Conservation (phyloP, 2,329 filamentous ascomycete species). For the Beauveria sp. region DNA sequence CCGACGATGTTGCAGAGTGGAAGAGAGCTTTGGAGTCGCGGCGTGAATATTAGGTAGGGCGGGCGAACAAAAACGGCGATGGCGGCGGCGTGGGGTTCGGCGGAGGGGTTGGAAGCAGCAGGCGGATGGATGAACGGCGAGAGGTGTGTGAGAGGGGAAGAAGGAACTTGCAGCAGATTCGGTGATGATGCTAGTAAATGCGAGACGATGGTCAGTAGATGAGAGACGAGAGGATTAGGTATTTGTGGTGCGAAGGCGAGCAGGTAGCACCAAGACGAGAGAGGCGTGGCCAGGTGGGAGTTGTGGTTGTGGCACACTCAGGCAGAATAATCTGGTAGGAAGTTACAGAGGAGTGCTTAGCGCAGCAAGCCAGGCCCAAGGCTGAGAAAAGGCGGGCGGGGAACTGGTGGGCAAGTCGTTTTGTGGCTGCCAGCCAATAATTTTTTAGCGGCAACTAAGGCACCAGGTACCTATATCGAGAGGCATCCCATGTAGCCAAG, state of each 20-base stretch:
- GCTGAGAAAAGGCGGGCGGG: background rate
- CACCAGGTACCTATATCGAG: background rate
- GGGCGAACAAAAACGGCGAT: conserved; percentile 8
- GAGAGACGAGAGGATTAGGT: no score
- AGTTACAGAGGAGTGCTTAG: background rate
- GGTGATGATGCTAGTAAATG: no score
- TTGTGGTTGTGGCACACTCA: background rate
- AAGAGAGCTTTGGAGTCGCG: background rate
- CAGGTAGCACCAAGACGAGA: no score
- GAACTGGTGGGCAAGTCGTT: conserved; percentile 1
- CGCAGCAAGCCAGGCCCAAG: background rate
- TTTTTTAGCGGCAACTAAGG: no score
- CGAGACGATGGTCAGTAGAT: no score
- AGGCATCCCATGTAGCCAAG: no score
- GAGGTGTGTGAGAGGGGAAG: background rate
- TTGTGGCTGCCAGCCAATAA: background rate
- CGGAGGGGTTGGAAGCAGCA: background rate
- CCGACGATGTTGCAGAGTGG: background rate
- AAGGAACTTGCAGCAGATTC: no score
- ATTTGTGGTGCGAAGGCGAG: no score
- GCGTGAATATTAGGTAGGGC: background rate
- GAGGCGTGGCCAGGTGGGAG: no score
- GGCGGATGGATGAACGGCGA: background rate
- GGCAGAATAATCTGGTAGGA: background rate
- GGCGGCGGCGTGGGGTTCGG: conserved; percentile 7